Evolutionary conservation across 768 basidiomycete species (phyloP), one percentile per base, ranked within the genome.

Genomic region (Mycena capillaripes): DNA sequence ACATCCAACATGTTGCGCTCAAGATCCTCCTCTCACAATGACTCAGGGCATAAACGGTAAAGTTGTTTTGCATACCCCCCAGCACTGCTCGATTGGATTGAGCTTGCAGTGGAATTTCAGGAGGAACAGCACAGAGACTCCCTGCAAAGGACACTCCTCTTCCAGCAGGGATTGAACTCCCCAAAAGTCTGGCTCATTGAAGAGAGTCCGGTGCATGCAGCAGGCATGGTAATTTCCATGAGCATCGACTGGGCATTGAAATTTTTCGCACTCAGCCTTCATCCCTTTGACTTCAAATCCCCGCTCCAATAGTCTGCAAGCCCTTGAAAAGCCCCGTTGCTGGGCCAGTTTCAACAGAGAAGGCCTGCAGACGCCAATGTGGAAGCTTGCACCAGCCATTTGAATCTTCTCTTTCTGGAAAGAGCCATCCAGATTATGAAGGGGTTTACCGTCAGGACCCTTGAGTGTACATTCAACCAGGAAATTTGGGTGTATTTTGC

Each of bases 171-270:
- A 71, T n/a, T 53, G 23, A 19, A 58, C 38, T 38, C 29, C 34
- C 2, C 46, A 50, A 70, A 83, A 83, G 58, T 83, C 78, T 3
- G 75, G 80, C 55, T 82, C 71, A n/a, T 65, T 74, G 69, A 69
- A 78, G 17, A 82, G 76, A 21, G 78, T 56, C 1, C 78, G 67
- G 4, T 75, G 75, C 48, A 68, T 73, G 72, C 79, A 81, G 68
- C 80, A 83, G 19, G 68, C 59, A 2, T 50, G 62, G 8, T 38
- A 40, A 25, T 42, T 64, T 16, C 46, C 27, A 32, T 25, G 40
- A 64, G 77, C 79, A 30, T 79, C 76, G 58, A 79, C 78, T 14
- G 21, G 32, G 19, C 52, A 53, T 23, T 53, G 52, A 23, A 53
- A 53, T n/a, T 64, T 66, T n/a, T 71, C 55, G 63, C 79, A 81